Evolutionary conservation across 1,139 yeast genomes (phyloP).

Genomic region (Lizanozyma gosingica): DNA sequence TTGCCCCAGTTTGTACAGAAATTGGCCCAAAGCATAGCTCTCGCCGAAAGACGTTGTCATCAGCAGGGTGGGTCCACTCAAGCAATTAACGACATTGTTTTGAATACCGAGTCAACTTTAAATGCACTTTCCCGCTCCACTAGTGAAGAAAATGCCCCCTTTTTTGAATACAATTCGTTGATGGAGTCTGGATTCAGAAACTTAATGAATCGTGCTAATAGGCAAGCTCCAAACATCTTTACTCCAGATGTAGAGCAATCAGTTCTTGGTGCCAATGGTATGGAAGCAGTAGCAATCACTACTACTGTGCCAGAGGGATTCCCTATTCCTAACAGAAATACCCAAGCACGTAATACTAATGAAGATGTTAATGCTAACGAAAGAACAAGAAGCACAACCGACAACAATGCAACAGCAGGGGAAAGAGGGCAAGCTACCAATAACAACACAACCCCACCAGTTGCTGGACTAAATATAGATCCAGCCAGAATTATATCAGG

Average conservation of each 20-base stretch:
- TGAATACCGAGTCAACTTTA: slow-evolving; percentile 21
- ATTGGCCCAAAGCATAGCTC: slow-evolving; percentile 24
- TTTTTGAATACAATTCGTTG: slow-evolving; percentile 20
- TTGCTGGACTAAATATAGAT: slow-evolving; percentile 1
- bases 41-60: slow-evolving; percentile 32
- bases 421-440: too few relatives aligned
- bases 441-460: too few relatives aligned
- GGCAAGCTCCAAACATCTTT: slow-evolving; percentile 27
- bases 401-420: slow-evolving; percentile 2
- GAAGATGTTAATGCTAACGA: too few relatives aligned
- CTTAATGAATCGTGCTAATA: slow-evolving; percentile 25
- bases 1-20: slow-evolving; percentile 35
- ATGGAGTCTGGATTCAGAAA: slow-evolving; percentile 19
- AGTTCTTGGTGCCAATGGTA: slow-evolving; percentile 20
- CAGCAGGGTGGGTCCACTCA: slow-evolving; percentile 24
- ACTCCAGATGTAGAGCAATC: slow-evolving; percentile 34
- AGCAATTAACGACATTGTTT: slow-evolving; percentile 16
- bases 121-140: slow-evolving; percentile 18
- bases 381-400: too few relatives aligned
- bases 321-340: neutral
- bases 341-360: too few relatives aligned
- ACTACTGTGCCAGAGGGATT: neutral
- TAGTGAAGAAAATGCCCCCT: slow-evolving; percentile 19
- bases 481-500: slow-evolving; percentile 11
- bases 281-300: slow-evolving; percentile 15